Percentiles rank a stretch among this genome's conserved stretches.
Conservation (phyloP, 768 basidiomycete genomes). For the Boletellus ananas region DNA sequence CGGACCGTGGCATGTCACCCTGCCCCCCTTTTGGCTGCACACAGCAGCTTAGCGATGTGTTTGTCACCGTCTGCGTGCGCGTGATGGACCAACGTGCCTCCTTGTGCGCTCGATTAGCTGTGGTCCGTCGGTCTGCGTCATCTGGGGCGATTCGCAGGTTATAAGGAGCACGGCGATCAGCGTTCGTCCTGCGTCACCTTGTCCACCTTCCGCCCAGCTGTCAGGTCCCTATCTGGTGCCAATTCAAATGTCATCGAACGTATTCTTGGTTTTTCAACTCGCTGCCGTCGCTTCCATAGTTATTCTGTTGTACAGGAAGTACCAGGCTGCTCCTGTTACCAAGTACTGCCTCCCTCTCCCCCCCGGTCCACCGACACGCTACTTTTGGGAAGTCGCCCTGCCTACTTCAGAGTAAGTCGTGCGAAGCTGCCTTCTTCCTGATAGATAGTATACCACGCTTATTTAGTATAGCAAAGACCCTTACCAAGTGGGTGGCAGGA, state of each 20-base stretch:
- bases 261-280: neutral
- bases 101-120: neutral
- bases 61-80: neutral
- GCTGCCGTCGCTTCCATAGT: neutral
- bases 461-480: constrained; percentile 3
- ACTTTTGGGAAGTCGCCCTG: constrained; percentile 15
- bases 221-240: neutral
- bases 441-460: neutral
- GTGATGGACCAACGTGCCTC: neutral
- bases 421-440: neutral
- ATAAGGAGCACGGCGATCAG: neutral
- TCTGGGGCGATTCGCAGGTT: neutral
- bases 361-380: constrained; percentile 16
- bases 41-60: neutral
- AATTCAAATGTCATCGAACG: neutral
- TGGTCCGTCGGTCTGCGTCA: neutral
- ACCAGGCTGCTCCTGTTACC: neutral
- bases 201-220: neutral
- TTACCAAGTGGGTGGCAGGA: neutral
- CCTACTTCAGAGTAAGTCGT: constrained; percentile 7
- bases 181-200: neutral
- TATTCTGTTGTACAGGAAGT: neutral
- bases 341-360: constrained; percentile 11
- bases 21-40: neutral
- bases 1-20: neutral